Evolutionary conservation across 1,284 basidiomycete species (phyloP).

Genomic region (Tylopilus sp.): DNA sequence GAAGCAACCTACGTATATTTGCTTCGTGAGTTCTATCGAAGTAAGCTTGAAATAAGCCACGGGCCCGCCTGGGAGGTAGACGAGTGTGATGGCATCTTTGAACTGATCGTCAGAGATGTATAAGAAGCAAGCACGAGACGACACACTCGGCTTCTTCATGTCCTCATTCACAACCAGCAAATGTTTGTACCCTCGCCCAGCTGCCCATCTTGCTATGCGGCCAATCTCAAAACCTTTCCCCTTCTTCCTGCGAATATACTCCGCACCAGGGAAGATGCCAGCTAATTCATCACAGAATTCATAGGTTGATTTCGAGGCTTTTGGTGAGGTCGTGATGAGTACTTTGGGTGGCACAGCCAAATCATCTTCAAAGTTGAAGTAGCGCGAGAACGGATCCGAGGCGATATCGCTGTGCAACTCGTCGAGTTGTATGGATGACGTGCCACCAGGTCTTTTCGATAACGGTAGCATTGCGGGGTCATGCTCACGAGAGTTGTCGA

Average conservation of each 20-base stretch:
- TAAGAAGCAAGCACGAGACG: conserved; percentile 5
- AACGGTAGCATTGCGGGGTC: conserved; percentile 76
- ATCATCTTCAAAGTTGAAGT: conserved; percentile 63
- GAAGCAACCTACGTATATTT: conserved; percentile 69
- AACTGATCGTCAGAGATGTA: conserved; percentile 9
- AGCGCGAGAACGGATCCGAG: conserved; percentile 68
- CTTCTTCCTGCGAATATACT: conserved; percentile 88
- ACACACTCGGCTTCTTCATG: conserved; percentile 85
- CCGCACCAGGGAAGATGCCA: conserved; percentile 90
- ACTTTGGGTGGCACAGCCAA: conserved; percentile 76
- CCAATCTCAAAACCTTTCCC: conserved; percentile 94
- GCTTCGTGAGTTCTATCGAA: conserved; percentile 80
- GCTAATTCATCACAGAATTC: conserved; percentile 91
- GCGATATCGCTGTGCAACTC: conserved; percentile 67
- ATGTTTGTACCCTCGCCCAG: conserved; percentile 83
- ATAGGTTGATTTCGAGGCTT: conserved; percentile 79
- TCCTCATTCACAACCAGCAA: conserved; percentile 95
- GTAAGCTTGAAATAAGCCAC: conserved; percentile 96
- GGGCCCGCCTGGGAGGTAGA: conserved; percentile 89
- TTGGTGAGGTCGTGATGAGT: conserved; percentile 87
- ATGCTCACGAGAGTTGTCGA: conserved; percentile 91
- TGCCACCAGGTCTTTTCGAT: conserved; percentile 32
- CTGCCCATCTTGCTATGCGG: conserved; percentile 91
- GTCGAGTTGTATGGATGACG: conserved; percentile 42
- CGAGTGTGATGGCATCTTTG: conserved; percentile 83